phyloP scores from a whole-genome alignment of 148 eudicot species.

The Rhododendron henanense region DNA sequence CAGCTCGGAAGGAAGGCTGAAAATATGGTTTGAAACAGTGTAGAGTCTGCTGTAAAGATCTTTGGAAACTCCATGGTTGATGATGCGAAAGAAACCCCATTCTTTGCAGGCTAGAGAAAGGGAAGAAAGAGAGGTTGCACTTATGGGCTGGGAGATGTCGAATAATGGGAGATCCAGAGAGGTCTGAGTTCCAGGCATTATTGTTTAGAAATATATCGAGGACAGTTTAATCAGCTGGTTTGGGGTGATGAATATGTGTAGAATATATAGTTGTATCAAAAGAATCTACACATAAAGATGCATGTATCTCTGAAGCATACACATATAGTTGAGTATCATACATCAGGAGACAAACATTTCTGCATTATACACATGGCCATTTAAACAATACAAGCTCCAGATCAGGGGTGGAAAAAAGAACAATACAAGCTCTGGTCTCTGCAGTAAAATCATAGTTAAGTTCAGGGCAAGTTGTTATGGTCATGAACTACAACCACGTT shows the following conservation, averaged over 20 bases:
- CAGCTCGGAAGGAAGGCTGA: constrained; percentile 44
- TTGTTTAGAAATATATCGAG: constrained; percentile 28
- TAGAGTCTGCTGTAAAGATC: constrained; percentile 39
- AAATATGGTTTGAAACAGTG: constrained; percentile 42
- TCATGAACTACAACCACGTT: constrained; percentile 12
- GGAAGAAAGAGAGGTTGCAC: constrained; percentile 43
- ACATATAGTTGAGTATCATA: background rate
- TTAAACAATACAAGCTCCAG: background rate
- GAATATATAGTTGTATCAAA: background rate
- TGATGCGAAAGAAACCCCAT: constrained; percentile 77
- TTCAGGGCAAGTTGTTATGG: constrained; percentile 12
- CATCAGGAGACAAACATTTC: background rate
- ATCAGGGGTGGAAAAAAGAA: too few relatives aligned
- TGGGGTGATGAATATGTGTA: constrained; percentile 10
- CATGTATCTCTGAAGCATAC: too few relatives aligned
- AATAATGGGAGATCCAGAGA: constrained; percentile 52
- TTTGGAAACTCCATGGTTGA: constrained; percentile 57
- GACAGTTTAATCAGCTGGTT: constrained; percentile 31
- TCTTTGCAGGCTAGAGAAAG: constrained; percentile 58
- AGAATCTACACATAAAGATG: background rate
- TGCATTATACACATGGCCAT: background rate
- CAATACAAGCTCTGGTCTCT: background rate
- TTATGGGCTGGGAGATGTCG: constrained; percentile 50
- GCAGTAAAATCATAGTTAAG: background rate
- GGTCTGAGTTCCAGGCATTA: constrained; percentile 52